Conservation (phyloP, 768 basidiomycete species). For the Xerocomus brunneocitrinus region DNA sequence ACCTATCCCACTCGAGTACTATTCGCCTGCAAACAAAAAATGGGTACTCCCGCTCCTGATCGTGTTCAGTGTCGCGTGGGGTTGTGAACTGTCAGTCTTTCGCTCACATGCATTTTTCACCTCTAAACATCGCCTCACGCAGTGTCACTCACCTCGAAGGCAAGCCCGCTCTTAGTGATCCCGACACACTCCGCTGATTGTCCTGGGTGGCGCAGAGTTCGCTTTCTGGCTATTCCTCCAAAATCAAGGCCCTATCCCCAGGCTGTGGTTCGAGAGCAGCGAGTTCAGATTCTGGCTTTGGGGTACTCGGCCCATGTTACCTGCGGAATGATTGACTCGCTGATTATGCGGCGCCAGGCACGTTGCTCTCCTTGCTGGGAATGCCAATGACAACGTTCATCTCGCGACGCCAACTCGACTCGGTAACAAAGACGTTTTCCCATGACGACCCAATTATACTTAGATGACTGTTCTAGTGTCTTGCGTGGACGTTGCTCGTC, state of each 20-base stretch:
- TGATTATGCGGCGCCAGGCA: constrained; percentile 41
- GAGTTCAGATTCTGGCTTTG: constrained; percentile 72
- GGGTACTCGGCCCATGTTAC: constrained; percentile 36
- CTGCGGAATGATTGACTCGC: constrained; percentile 4
- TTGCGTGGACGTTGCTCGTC: constrained; percentile 71
- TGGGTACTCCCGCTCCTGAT: constrained; percentile 71
- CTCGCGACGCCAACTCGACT: constrained; percentile 53
- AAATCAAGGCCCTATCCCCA: constrained; percentile 66
- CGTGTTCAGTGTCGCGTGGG: constrained; percentile 69
- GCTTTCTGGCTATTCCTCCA: constrained; percentile 82
- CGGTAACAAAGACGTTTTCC: constrained; percentile 34
- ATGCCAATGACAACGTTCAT: constrained; percentile 68
- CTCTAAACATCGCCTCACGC: not conserved
- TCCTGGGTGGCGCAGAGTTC: constrained; percentile 45
- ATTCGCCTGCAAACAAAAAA: constrained; percentile 39
- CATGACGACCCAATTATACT: constrained; percentile 5
- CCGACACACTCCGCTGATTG: constrained; percentile 4
- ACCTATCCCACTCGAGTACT: constrained; percentile 53
- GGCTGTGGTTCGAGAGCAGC: constrained; percentile 76
- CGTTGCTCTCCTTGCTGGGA: constrained; percentile 57
- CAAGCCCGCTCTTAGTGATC: constrained; percentile 19
- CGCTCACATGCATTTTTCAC: not conserved
- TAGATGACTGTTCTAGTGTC: constrained; percentile 41
- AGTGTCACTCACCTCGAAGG: constrained; percentile 84
- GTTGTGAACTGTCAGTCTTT: constrained; percentile 59